Base-by-base conservation (phyloP, 2,329 filamentous ascomycete genomes). In the Tothia fuscella region DNA sequence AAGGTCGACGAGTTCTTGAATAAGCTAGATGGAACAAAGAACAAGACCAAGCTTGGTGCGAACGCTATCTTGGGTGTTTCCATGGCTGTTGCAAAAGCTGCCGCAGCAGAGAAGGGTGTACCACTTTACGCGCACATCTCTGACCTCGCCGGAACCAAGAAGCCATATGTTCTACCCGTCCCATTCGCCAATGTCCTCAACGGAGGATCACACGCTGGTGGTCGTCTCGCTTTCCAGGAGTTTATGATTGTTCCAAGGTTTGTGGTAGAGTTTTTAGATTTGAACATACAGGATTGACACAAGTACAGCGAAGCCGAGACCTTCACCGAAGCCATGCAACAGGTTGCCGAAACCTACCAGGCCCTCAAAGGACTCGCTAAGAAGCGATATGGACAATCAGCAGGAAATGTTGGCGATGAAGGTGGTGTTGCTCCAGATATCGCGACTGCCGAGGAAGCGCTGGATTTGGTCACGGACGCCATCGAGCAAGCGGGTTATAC, bases 371-470 rank as follows among this genome's bases (percentile, higher is more conserved):
- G 74, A 57, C 78, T 96, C 48, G 88, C 91, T 65, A 96, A 96
- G 84, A 91, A 95, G 84, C 91, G 85, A 77, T 98, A 98, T 66
- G 91, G 91, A 62, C 89, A 94, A 70, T 95, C 91, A 50, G 91
- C 91, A 52, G 91, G 89, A 65, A 98, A 98, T 66, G 91, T 98
- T 53, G 91, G 91, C 69, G 91, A 98, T 63, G 91, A 98, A 80
- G 91, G 91, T 76, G 91, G 91, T 81, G 91, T 98, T 61, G 91
- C 91, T 55, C 91, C 91, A 55, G 88, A 96, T 78, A 96, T 98
- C 62, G 86, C 95, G 74, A 93, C 85, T 54, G 75, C 91, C 50
- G 84, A 93, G 63, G 91, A 98, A 75, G 91, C 93, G 53, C 84
- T 98, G 49, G 84, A 93, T 65, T 81, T 98, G 60, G 96, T 98